phyloP scores from a whole-genome alignment of 257 asterid genomes.

The Petunia axillaris region DNA sequence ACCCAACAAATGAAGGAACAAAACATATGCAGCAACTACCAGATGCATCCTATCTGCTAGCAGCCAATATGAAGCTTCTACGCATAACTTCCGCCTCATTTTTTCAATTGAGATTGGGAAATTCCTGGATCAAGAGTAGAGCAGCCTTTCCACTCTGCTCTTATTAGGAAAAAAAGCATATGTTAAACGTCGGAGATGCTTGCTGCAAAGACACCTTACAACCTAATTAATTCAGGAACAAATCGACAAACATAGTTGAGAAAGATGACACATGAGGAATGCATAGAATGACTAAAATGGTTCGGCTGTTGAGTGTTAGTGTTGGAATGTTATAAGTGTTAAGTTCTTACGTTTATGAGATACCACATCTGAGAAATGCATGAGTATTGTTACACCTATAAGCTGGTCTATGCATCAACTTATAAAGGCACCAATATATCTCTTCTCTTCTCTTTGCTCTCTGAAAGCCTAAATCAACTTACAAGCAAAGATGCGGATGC shows the following conservation, averaged over 20 bases:
- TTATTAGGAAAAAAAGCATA: neutral
- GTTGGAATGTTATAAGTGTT: neutral
- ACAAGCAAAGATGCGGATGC: neutral
- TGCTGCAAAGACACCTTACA: neutral
- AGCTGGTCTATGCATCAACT: neutral
- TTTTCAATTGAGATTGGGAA: neutral
- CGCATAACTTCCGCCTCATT: neutral
- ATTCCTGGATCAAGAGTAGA: neutral
- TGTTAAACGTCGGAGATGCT: neutral
- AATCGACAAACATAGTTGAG: neutral
- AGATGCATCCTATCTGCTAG: neutral
- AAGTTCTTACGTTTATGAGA: neutral
- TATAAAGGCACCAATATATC: neutral
- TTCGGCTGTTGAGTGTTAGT: neutral
- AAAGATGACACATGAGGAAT: conserved; percentile 11
- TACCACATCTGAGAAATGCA: neutral
- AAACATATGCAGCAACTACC: conserved; percentile 4
- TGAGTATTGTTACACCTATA: neutral
- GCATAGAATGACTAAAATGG: neutral
- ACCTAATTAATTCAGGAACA: conserved; percentile 10
- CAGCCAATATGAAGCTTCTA: neutral
- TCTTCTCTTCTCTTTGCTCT: neutral
- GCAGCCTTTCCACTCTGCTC: conserved; percentile 7
- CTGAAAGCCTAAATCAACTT: neutral
- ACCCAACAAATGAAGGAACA: conserved; percentile 18